These are phyloP conservation scores for Effrenium voratum DNA, from an alignment of 73 alveolate genomes.

Conservation along the genomic window DNA sequence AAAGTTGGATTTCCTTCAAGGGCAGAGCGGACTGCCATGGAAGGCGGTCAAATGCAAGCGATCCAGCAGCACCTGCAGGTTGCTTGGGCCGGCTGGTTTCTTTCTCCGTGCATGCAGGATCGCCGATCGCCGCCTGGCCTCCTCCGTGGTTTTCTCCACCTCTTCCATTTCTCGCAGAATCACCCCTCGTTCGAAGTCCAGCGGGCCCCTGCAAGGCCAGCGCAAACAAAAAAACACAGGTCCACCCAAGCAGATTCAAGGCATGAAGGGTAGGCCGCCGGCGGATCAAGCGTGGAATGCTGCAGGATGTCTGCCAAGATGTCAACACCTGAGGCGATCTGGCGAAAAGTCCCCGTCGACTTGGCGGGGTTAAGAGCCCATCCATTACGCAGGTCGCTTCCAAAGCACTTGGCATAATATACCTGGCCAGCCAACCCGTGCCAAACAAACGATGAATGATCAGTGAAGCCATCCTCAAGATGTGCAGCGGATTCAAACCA, in stretches of 20 bases:
- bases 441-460: neutral
- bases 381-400: conserved; percentile 65
- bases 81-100: neutral
- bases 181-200: conserved; percentile 83
- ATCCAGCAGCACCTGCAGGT: conserved; percentile 50
- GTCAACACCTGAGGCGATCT: conserved; percentile 24
- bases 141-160: conserved; percentile 86
- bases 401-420: conserved; percentile 88
- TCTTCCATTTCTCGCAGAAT: conserved; percentile 93
- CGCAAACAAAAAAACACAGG: neutral
- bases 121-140: neutral
- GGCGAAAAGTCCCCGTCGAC: neutral
- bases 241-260: neutral
- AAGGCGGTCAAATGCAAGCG: conserved; percentile 84
- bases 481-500: no score
- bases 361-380: neutral
- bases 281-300: conserved; percentile 76
- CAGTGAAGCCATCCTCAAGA: no score
- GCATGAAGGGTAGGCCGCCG: neutral
- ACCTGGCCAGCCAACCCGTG: conserved; percentile 26
- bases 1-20: neutral
- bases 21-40: conserved; percentile 47
- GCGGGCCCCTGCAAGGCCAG: conserved; percentile 15
- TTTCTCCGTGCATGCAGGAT: neutral
- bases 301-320: conserved; percentile 79